Base-by-base conservation (phyloP, 1,284 basidiomycete species). In the Ceratobasidium sp. region DNA sequence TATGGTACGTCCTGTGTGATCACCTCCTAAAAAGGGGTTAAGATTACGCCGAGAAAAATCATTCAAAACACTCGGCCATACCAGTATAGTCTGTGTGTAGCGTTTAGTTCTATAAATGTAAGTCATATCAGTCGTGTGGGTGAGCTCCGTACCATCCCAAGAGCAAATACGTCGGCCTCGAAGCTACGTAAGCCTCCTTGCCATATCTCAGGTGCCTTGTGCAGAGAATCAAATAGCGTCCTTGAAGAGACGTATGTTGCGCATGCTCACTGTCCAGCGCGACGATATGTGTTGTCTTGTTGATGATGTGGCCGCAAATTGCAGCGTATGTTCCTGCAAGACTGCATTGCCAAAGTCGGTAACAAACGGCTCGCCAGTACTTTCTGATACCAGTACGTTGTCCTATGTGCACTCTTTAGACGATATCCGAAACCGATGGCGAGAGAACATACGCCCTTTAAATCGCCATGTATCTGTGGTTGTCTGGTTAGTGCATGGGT, bases 121-220 rank as follows among this genome's bases (percentile, higher is more conserved):
- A 13, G 33, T 33, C 33, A 44, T 23, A 66, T 62, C 17, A 42
- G 20, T 23, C 12, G 9, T 57, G 10, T 33, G 33, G 33, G 15
- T 33, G 33, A 54, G 23, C 17, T 54, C 17, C 48, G 26, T 42
- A 56, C 67, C 67, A 69, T 69, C n/a, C 67, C 67, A 15, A 54
- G 33, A 33, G 67, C 67, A 69, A 54, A 69, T 20, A 69, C 67
- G 28, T 69, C 67, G 40, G 38, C 67, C n/a, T 33, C 52, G 2
- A 26, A 48, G 64, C 20, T 26, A 65, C 9, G n/a, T 44, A 5
- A 15, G 5, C 56, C n/a, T 15, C 50, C 52, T 5, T 17, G 7
- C 6, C 33, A 33, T 38, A 56, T n/a, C 28, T 69, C 67, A 26
- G 48, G 67, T n/a, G 48, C 67, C 52, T 69, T 54, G 28, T 66